Percentiles rank a stretch among this genome's conserved stretches.
Evolutionary conservation across 441 rosid species (phyloP).

Genomic region (Erysimum cheiri): DNA sequence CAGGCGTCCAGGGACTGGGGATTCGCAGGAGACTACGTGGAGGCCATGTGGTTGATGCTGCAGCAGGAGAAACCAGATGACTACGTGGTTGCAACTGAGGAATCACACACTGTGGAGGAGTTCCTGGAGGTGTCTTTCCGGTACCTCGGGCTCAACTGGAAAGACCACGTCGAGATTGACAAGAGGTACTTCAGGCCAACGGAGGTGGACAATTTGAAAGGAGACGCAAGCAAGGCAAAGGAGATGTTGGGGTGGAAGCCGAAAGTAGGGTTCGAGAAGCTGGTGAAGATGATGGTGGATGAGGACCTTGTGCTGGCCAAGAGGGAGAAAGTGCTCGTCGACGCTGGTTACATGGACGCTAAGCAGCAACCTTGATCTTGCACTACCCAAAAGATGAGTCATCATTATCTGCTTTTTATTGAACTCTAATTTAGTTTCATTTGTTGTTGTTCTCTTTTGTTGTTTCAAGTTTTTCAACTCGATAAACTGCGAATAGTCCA

Average conservation of each 20-base stretch:
- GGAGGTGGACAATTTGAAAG: slow-evolving; percentile 46
- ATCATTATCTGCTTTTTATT: slow-evolving; percentile 17
- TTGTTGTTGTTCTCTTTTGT: slow-evolving; percentile 1
- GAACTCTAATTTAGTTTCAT: slow-evolving; percentile 21
- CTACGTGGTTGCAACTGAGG: slow-evolving; percentile 96
- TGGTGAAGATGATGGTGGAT: slow-evolving; percentile 67
- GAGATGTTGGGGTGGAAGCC: slow-evolving; percentile 46
- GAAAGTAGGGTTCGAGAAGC: slow-evolving; percentile 53
- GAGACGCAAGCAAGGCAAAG: slow-evolving; percentile 47
- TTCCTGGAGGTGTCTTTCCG: slow-evolving; percentile 84
- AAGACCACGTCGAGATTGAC: slow-evolving; percentile 86
- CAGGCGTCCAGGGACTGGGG: slow-evolving; percentile 96
- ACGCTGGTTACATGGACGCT: slow-evolving; percentile 67
- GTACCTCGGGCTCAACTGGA: slow-evolving; percentile 79
- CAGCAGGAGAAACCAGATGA: slow-evolving; percentile 93
- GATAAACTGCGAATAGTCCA: slow-evolving; percentile 14
- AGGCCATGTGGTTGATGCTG: slow-evolving; percentile 79
- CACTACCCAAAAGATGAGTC: not conserved
- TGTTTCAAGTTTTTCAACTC: slow-evolving; percentile 31
- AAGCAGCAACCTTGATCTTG: slow-evolving; percentile 57
- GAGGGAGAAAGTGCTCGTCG: slow-evolving; percentile 65
- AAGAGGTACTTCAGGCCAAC: slow-evolving; percentile 54
- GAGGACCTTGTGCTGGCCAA: slow-evolving; percentile 61
- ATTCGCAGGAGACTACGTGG: slow-evolving; percentile 64
- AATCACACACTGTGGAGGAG: slow-evolving; percentile 91